A percentile compares a stretch with the other conserved stretches of the same genome.
Conservation (phyloP, 2,329 filamentous ascomycete species). For the Arthrobotrys conoides region DNA sequence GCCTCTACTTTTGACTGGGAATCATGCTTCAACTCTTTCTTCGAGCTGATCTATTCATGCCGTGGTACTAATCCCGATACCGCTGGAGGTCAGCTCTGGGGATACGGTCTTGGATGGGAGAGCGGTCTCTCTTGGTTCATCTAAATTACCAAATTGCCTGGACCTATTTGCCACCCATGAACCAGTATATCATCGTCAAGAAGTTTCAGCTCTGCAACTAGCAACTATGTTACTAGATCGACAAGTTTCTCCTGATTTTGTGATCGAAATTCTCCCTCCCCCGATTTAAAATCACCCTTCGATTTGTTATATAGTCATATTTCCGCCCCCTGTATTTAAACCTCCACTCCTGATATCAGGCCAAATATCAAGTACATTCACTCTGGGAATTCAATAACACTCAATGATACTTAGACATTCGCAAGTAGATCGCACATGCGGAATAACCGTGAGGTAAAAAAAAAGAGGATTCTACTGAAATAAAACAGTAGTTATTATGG, state of each 20-base stretch:
- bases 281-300: no score
- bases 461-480: no score
- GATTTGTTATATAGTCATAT: background rate
- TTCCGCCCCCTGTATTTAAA: background rate
- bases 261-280: background rate
- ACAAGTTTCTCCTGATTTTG: no score
- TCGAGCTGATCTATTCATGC: conserved; percentile 26
- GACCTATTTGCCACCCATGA: background rate
- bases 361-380: conserved; percentile 41
- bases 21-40: conserved; percentile 26
- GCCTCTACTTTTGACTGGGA: background rate
- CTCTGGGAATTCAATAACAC: background rate
- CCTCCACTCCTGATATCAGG: conserved; percentile 19
- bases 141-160: background rate
- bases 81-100: conserved; percentile 70
- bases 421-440: no score
- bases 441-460: no score
- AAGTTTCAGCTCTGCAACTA: no score
- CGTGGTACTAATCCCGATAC: conserved; percentile 73
- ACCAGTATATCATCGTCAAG: background rate
- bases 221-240: no score
- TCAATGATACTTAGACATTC: no score
- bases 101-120: conserved; percentile 25
- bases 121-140: conserved; percentile 4
- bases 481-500: no score